Conservation (phyloP, 2,329 filamentous ascomycete species). For the Colletotrichum orchidophilum region DNA sequence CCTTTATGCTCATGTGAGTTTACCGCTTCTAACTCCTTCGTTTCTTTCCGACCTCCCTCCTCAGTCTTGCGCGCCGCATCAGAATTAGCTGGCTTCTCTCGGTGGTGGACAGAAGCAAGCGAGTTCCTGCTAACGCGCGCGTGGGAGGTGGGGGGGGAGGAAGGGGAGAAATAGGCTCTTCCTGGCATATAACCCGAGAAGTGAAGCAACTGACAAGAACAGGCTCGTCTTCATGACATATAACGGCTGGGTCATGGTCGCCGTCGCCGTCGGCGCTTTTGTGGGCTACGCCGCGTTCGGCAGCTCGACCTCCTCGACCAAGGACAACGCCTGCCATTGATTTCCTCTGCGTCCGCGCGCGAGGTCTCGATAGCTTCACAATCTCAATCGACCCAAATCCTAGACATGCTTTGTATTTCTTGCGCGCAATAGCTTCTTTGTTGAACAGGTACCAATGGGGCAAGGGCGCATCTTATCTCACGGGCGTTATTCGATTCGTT, state of each 20-base stretch:
- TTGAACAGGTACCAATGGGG: background rate
- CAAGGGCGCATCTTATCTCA: background rate
- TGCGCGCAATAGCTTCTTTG: background rate
- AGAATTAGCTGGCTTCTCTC: background rate
- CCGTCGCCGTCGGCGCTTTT: slow-evolving; percentile 88
- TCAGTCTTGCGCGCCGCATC: background rate
- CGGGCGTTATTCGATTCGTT: background rate
- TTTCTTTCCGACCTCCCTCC: background rate
- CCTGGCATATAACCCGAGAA: background rate
- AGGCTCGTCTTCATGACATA: slow-evolving; percentile 99
- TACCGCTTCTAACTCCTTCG: background rate
- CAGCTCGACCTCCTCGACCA: slow-evolving; percentile 73
- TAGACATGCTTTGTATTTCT: background rate
- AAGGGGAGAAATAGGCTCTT: too few relatives aligned
- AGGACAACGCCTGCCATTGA: slow-evolving; percentile 92
- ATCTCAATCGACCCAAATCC: background rate
- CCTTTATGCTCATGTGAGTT: slow-evolving; percentile 98
- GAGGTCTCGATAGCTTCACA: background rate
- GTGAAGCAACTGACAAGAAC: slow-evolving; percentile 1
- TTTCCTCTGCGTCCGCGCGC: background rate
- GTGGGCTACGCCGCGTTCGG: slow-evolving; percentile 88
- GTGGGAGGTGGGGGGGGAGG: background rate
- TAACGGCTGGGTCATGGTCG: slow-evolving; percentile 96
- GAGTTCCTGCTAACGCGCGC: background rate
- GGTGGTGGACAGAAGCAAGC: background rate